phyloP scores from a whole-genome alignment of 495 filamentous ascomycete genomes.

The Rhypophila decipiens region DNA sequence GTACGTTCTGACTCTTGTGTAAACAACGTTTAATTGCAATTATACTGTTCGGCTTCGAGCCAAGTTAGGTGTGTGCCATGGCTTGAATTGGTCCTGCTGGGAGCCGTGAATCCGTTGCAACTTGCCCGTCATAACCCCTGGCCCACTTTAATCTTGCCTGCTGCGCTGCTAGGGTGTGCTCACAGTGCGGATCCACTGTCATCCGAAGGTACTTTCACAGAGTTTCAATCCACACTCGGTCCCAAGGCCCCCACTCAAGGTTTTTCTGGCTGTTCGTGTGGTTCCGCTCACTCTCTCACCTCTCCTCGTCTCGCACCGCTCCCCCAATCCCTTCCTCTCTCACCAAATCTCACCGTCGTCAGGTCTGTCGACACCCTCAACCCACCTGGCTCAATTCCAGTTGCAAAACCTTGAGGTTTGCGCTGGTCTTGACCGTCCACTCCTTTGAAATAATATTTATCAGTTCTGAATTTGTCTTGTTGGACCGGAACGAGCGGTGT shows the following conservation, averaged over 20 bases:
- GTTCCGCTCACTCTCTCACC: slow-evolving; percentile 12
- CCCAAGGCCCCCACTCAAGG: slow-evolving; percentile 5
- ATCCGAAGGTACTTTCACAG: not conserved
- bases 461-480: slow-evolving; percentile 20
- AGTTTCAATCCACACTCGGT: not conserved
- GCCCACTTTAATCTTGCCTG: slow-evolving; percentile 3
- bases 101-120: slow-evolving; percentile 4
- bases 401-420: slow-evolving; percentile 42
- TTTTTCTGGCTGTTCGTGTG: slow-evolving; percentile 11
- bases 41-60: not conserved
- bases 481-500: slow-evolving; percentile 15
- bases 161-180: not conserved
- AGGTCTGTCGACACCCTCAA: slow-evolving; percentile 19
- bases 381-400: slow-evolving; percentile 41
- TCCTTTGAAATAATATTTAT: slow-evolving; percentile 31
- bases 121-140: slow-evolving; percentile 1
- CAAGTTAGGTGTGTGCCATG: slow-evolving; percentile 1
- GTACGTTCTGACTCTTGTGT: no score
- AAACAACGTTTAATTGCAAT: no score
- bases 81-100: not conserved
- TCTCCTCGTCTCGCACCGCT: slow-evolving; percentile 13
- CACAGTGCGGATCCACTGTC: slow-evolving; percentile 8
- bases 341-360: slow-evolving; percentile 13
- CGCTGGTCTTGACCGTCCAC: slow-evolving; percentile 48
- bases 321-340: slow-evolving; percentile 10